These are phyloP conservation scores for Ophiostoma sp. DNA, from an alignment of 2,329 filamentous ascomycete genomes.

Conservation along the genomic window DNA sequence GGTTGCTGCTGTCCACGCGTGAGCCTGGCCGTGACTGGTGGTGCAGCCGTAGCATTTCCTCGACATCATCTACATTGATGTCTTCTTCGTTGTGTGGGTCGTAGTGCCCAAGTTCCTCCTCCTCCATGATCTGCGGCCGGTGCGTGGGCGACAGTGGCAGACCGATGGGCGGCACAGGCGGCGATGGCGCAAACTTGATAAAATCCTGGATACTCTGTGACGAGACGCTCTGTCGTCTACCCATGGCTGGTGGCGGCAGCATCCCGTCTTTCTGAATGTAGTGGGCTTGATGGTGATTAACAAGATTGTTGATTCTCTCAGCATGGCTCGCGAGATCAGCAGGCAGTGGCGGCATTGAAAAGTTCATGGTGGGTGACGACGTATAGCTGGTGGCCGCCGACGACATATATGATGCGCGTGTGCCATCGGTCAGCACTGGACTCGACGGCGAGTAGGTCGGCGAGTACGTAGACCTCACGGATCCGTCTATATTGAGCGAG, in stretches of 20 bases:
- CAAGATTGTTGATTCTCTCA: not conserved
- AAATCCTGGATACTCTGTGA: slow-evolving; percentile 26
- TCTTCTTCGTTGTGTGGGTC: not conserved
- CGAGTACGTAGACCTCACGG: slow-evolving; percentile 1
- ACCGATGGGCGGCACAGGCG: slow-evolving; percentile 23
- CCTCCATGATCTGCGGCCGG: not conserved
- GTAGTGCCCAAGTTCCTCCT: not conserved
- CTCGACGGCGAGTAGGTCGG: slow-evolving; percentile 17
- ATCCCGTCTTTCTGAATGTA: not conserved
- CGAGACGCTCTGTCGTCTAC: not conserved
- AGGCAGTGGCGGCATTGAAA: slow-evolving; percentile 14
- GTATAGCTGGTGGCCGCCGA: slow-evolving; percentile 24
- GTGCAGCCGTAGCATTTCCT: slow-evolving; percentile 10
- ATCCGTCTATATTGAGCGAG: slow-evolving; percentile 25
- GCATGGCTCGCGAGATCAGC: not conserved
- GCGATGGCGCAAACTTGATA: slow-evolving; percentile 25
- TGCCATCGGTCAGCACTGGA: slow-evolving; percentile 21
- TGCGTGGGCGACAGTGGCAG: slow-evolving; percentile 21
- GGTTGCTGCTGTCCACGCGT: not conserved
- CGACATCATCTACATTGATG: slow-evolving; percentile 15
- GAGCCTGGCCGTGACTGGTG: slow-evolving; percentile 16
- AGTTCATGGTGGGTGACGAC: slow-evolving; percentile 20
- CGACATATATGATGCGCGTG: slow-evolving; percentile 23
- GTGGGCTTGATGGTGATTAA: not conserved
- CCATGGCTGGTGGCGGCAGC: slow-evolving; percentile 13